Percentiles rank a stretch among this genome's conserved stretches.
Evolutionary conservation across 805 yeast genomes (phyloP).

Genomic region (Candida golubevii): DNA sequence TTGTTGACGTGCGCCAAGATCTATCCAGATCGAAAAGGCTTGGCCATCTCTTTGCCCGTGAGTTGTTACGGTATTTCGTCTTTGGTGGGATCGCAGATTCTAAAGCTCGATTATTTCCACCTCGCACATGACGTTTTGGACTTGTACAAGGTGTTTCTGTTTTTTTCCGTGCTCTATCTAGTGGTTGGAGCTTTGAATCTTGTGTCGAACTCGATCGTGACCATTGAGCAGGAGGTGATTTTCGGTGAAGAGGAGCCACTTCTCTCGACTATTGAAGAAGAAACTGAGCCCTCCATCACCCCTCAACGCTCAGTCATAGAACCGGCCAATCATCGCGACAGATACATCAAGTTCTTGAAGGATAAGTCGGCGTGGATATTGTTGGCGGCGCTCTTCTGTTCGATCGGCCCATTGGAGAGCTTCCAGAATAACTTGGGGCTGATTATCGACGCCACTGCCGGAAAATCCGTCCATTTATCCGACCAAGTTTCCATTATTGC

Average conservation of each 20-base stretch:
- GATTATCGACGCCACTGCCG: constrained; percentile 43
- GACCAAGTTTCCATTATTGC: constrained; percentile 60
- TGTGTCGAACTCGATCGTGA: constrained; percentile 59
- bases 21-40: constrained; percentile 69
- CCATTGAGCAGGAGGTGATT: constrained; percentile 49
- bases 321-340: constrained; percentile 33
- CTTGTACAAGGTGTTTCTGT: constrained; percentile 48
- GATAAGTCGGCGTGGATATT: constrained; percentile 63
- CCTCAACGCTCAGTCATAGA: constrained; percentile 33
- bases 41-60: constrained; percentile 86
- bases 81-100: constrained; percentile 63
- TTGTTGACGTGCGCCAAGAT: constrained; percentile 79
- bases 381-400: constrained; percentile 58
- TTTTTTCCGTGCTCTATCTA: constrained; percentile 51
- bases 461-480: constrained; percentile 22
- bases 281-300: constrained; percentile 19
- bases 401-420: constrained; percentile 82
- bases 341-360: constrained; percentile 36
- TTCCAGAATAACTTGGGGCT: constrained; percentile 81
- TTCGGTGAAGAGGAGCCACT: constrained; percentile 26
- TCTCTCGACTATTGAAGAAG: constrained; percentile 6
- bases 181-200: constrained; percentile 57
- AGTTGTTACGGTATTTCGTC: constrained; percentile 84
- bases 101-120: constrained; percentile 40
- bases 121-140: constrained; percentile 34